Evolutionary conservation across 306 rosid species (phyloP), one percentile per base, ranked within the genome.

Genomic region (Vicia sativa): DNA sequence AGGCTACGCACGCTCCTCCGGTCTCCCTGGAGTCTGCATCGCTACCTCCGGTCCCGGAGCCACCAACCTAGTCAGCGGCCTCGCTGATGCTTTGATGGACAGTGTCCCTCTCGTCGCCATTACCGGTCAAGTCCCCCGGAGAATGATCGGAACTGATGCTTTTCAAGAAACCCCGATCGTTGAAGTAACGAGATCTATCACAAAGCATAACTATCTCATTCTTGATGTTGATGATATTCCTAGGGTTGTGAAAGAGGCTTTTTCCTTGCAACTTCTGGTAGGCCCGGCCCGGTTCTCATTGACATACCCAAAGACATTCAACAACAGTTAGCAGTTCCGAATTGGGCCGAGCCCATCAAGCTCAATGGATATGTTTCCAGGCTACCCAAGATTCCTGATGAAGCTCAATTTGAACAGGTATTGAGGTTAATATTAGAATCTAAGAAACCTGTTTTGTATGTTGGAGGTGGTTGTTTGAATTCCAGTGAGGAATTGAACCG

Each of bases 31-130:
- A 10, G 97, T 88, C 1, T 90, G 97, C 66, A 90, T 93, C 28
- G 91, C 97, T 21, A 93, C 98, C 62, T 93, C 96, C 16, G 96
- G 97, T 31, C 98, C 96, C 26, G 97, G 98, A 3, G 97, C 98
- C 42, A 88, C 96, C 42, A 93, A 93, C 43, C 73, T 93, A 4
- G 98, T 93, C 34, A 83, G 90, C 18, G 97, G 97, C 5, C 91
- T 92, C 1, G 98, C 96, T 1, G 95, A 89, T 14, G 91, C 98
- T 1, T 54, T 82, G 29, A 83, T 90, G 23, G 98, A 90, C 23
- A 86, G 96, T 35, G 65, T 90, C 3, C 97, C 97, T 0, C 2
- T 93, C 10, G 62, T 93, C 4, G 97, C 98, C 37, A 87, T 93
- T 12, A 90, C 98, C 10, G 97, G 97, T 0, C 96, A 93, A 42